phyloP scores from a whole-genome alignment of 2,329 filamentous ascomycete species.

The Aureobasidium vineae region DNA sequence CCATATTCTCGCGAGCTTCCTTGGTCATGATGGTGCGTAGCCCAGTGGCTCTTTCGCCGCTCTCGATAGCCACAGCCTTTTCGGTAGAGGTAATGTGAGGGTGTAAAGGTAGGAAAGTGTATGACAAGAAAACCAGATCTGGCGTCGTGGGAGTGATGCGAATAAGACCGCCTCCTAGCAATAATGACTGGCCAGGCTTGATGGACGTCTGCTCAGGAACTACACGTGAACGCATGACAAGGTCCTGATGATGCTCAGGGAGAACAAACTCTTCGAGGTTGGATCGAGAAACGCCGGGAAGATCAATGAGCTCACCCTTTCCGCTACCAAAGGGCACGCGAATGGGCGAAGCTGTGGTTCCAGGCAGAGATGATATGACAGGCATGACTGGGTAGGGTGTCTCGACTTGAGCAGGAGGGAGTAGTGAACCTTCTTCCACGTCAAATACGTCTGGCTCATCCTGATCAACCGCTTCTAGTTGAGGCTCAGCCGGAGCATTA shows the following conservation, averaged over 20 bases:
- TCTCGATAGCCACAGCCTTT: conserved; percentile 74
- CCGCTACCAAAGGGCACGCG: conserved; percentile 84
- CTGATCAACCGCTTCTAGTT: background rate
- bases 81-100: conserved; percentile 74
- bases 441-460: conserved; percentile 30
- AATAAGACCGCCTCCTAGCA: conserved; percentile 73
- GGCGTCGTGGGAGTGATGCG: conserved; percentile 74
- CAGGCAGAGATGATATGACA: conserved; percentile 78
- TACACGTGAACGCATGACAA: conserved; percentile 77
- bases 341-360: conserved; percentile 94
- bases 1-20: conserved; percentile 37
- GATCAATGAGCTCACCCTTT: conserved; percentile 86
- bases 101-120: conserved; percentile 78
- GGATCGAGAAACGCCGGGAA: conserved; percentile 78
- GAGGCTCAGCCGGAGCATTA: background rate
- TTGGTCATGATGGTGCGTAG: conserved; percentile 61
- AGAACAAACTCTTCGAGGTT: conserved; percentile 69
- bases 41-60: conserved; percentile 58
- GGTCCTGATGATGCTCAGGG: conserved; percentile 60
- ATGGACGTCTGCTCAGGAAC: conserved; percentile 70
- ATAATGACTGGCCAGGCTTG: conserved; percentile 72
- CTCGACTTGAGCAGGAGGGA: conserved; percentile 74
- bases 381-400: conserved; percentile 80
- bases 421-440: conserved; percentile 47
- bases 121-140: conserved; percentile 68